phyloP scores from a whole-genome alignment of 768 basidiomycete species.

The Rhodosporidiobolus odoratus region DNA sequence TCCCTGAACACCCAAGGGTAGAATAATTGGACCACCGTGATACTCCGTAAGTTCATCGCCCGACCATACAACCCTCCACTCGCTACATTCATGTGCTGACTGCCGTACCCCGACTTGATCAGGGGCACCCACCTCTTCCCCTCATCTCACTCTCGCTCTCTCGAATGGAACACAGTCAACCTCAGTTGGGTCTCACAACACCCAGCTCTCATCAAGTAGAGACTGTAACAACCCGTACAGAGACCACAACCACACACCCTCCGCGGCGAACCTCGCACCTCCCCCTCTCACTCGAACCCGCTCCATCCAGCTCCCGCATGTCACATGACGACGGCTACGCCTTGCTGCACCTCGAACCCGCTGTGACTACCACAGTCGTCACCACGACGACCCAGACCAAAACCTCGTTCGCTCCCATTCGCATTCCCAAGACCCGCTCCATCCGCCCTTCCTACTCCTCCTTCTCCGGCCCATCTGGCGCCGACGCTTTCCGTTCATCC shows the following conservation, averaged over 20 bases:
- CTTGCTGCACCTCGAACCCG: slow-evolving; percentile 25
- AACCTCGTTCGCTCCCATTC: slow-evolving; percentile 37
- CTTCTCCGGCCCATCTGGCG: slow-evolving; percentile 6
- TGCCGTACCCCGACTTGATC: too few relatives aligned
- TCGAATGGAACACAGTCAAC: neutral
- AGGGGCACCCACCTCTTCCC: too few relatives aligned
- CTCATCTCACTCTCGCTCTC: too few relatives aligned
- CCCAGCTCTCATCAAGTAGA: neutral
- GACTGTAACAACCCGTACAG: neutral
- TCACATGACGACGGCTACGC: slow-evolving; percentile 16
- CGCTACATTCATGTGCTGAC: too few relatives aligned
- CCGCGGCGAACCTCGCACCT: neutral
- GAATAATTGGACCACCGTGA: too few relatives aligned
- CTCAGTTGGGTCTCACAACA: neutral
- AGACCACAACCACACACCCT: neutral
- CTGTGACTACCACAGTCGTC: slow-evolving; percentile 18
- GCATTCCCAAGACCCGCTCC: slow-evolving; percentile 16
- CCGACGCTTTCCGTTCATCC: neutral
- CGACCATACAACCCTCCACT: too few relatives aligned
- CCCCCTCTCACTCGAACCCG: neutral
- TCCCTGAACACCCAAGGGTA: too few relatives aligned
- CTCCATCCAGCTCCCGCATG: neutral
- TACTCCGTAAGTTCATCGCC: too few relatives aligned
- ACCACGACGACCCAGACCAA: slow-evolving; percentile 35
- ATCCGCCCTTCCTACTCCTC: slow-evolving; percentile 10